Percentiles rank a stretch among this genome's conserved stretches.
Evolutionary conservation across 2,329 filamentous ascomycete species (phyloP).

Genomic region (Venturia asperata): DNA sequence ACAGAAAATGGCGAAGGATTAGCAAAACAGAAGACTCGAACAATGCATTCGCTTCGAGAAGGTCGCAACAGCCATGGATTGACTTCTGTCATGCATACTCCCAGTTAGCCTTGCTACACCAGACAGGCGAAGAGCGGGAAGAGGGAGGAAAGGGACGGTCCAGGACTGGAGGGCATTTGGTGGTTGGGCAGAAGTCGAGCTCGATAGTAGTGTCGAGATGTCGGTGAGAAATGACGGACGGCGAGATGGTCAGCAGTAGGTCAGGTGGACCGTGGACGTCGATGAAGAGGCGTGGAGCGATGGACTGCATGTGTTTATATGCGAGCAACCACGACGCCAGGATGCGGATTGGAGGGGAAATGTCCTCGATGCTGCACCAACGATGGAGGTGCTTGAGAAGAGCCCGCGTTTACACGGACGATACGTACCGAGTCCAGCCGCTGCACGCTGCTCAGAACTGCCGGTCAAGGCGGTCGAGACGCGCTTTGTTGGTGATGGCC

Average conservation of each 20-base stretch:
- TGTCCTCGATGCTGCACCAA: background rate
- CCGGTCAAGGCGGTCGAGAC: background rate
- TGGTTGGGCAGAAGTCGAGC: background rate
- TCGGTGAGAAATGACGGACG: background rate
- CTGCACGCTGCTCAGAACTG: background rate
- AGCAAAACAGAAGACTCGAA: background rate
- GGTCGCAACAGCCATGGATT: background rate
- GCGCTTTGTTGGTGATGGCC: background rate
- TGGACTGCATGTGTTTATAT: background rate
- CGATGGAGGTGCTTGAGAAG: constrained; percentile 1
- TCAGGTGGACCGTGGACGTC: constrained; percentile 4
- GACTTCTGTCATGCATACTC: background rate
- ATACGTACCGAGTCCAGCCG: background rate
- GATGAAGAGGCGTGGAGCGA: background rate
- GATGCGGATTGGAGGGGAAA: background rate
- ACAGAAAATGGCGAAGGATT: background rate
- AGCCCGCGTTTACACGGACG: background rate
- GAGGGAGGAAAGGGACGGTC: background rate
- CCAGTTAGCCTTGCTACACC: constrained; percentile 3
- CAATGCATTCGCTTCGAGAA: background rate
- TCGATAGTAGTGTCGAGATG: background rate
- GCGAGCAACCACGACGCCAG: background rate
- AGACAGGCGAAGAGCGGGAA: background rate
- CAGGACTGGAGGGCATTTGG: background rate
- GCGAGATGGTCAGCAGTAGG: background rate